Base-by-base conservation (phyloP, 176 grass and related monocot genomes). In the Oryza australiensis region DNA sequence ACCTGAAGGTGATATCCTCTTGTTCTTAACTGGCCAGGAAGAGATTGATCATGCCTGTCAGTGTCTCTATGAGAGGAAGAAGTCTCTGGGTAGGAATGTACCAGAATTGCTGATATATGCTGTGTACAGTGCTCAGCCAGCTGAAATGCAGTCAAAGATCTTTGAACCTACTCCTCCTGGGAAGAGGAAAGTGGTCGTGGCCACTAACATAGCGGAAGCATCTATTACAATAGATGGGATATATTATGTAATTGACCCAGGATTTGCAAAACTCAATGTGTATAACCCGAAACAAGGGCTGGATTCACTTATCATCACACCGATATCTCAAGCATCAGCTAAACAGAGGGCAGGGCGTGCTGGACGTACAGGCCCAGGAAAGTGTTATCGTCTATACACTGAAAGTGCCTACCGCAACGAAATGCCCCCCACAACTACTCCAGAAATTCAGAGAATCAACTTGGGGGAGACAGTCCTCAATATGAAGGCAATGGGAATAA, bases 401-500 rank as follows among this genome's bases (percentile, higher is more conserved):
- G 91, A 93, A n/a, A 87, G 84, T 74, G 91, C 91, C 15, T 89
- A 93, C 37, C 84, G 72, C 40, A 93, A 93, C 70, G 91, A 93
- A 79, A 93, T 89, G 91, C 24, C 91, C 33, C 81, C 91, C 1
- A 89, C 91, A 5, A 78, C 84, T 9, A 82, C 33, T 84, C 87
- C 87, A 24, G 91, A 93, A 87, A 93, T 93, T 62, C 87, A 93
- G 81, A 81, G 91, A 68, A 84, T 48, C 38, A 94, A 94, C 38
- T 77, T 94, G 49, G 91, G 88, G 27, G 29, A 51, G 59, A 91
- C 63, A 0, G 87, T 84, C 49, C 85, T 94, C 46, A 94, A 73
- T 76, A 94, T 94, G 91, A 94, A 94, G 78, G 88, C 91, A 62
- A 94, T 91, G 88, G 91, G 88, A 55, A 91, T 90, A 72, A 97